These are phyloP conservation scores for Penstemon newberryi DNA, from an alignment of 257 asterid species.

Conservation along the genomic window DNA sequence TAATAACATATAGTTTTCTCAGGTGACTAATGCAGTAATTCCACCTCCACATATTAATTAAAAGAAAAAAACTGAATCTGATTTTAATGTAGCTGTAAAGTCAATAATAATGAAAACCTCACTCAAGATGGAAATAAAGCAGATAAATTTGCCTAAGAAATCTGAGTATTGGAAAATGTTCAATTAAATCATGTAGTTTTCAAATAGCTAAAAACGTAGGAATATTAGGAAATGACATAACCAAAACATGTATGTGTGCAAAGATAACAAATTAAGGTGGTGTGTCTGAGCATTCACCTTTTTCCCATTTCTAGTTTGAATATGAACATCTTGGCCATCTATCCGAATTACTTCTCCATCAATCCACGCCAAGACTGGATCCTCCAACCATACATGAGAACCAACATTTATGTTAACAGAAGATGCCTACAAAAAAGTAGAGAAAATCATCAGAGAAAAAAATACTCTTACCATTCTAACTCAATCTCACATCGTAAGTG, in stretches of 20 bases:
- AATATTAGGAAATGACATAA: slow-evolving; percentile 22
- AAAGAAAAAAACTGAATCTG: slow-evolving; percentile 4
- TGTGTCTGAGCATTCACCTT: slow-evolving; percentile 51
- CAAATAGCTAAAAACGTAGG: slow-evolving; percentile 15
- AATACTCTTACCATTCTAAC: slow-evolving; percentile 12
- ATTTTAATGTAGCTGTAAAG: neutral
- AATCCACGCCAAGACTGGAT: slow-evolving; percentile 86
- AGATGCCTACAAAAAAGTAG: slow-evolving; percentile 63
- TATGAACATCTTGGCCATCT: slow-evolving; percentile 85
- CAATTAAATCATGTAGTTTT: slow-evolving; percentile 19
- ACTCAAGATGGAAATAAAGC: slow-evolving; percentile 5
- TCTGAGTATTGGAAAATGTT: slow-evolving; percentile 2
- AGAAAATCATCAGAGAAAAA: slow-evolving; percentile 25
- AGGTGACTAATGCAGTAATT: slow-evolving; percentile 16
- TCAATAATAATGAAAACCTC: slow-evolving; percentile 16
- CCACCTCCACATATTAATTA: slow-evolving; percentile 20
- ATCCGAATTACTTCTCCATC: slow-evolving; percentile 86
- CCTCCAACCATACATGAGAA: slow-evolving; percentile 98
- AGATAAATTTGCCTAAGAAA: slow-evolving; percentile 14
- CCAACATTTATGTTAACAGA: slow-evolving; percentile 81
- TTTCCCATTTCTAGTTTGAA: slow-evolving; percentile 72
- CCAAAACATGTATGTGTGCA: slow-evolving; percentile 18
- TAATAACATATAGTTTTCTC: slow-evolving; percentile 10
- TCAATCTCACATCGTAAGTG: slow-evolving; percentile 6
- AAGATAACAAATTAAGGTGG: slow-evolving; percentile 19